These are phyloP conservation scores for Eucalyptus cloeziana DNA, from an alignment of 345 rosid genomes.

Conservation along the genomic window DNA sequence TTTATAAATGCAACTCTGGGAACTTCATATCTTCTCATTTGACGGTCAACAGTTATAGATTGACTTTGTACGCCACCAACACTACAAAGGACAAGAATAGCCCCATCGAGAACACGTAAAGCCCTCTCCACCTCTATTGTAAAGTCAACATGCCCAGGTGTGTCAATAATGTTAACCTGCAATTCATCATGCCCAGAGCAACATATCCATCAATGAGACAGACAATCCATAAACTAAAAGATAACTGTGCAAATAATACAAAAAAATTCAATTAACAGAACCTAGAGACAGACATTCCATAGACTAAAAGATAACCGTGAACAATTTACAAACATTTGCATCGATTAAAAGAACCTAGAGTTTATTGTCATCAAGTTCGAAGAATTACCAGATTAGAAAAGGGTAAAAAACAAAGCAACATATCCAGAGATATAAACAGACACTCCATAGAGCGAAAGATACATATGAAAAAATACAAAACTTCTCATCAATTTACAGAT, in stretches of 20 bases:
- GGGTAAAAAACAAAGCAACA: neutral
- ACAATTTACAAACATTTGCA: neutral
- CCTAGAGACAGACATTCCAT: neutral
- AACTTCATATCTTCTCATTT: conserved; percentile 97
- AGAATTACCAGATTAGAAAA: neutral
- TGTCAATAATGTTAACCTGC: conserved; percentile 90
- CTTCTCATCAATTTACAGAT: neutral
- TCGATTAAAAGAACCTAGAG: neutral
- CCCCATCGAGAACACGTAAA: conserved; percentile 91
- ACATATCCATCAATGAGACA: neutral
- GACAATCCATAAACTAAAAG: neutral
- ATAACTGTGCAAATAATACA: neutral
- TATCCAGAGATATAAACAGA: neutral
- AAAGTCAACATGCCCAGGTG: conserved; percentile 98
- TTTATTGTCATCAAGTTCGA: neutral
- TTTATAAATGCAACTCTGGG: conserved; percentile 92
- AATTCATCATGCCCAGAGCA: neutral
- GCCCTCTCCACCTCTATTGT: conserved; percentile 99
- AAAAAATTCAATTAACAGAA: neutral
- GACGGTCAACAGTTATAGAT: conserved; percentile 96
- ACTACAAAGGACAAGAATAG: conserved; percentile 87
- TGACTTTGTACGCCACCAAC: conserved; percentile 99
- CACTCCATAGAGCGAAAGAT: neutral
- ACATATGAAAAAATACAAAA: neutral
- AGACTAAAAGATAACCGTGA: neutral